Evolutionary conservation across 768 basidiomycete species (phyloP), one percentile per base, ranked within the genome.

Genomic region (Mycena indigotica): DNA sequence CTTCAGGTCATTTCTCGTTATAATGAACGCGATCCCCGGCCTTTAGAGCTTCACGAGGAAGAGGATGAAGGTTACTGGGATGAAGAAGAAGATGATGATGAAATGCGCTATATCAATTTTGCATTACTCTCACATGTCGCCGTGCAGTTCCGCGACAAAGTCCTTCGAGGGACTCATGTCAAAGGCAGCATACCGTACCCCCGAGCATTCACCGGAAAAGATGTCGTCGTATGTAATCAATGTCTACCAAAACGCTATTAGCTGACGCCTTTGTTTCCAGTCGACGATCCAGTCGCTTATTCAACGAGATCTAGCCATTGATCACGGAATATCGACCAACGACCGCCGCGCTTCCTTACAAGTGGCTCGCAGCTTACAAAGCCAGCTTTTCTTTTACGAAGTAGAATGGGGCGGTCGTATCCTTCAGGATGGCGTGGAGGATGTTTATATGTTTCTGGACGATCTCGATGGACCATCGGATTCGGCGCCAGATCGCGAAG

Each of bases 171-270:
- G 5, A 85, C 83, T 5, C 95, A 97, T 65, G 89, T 93, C 59
- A 97, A 98, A 75, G 93, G 93, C 5, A 91, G 93, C 54, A 91
- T 98, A 39, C 89, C 91, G 2, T 96, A 96, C 70, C 90, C 88
- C 4, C 79, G 85, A 3, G 89, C 92, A 21, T 98, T 98, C 65
- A 98, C 96, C 2, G 96, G 96, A 5, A 92, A 91, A 66, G 94
- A 98, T 66, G 86, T 96, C 30, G 93, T 98, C 62, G 91, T 95
- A 74, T 67, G 92, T 80, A 50, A 26, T 3, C 5, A 19, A 25
- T 29, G 41, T 19, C 30, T 1, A 39, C 4, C 55, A 8, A 13
- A 15, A 41, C 15, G 29, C 30, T 29, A 24, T 32, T 17, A 48
- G 30, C 32, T 55, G 23, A 17, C 35, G 5, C 50, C n/a, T n/a